These are phyloP conservation scores for Citeromyces nyonsensis DNA, from an alignment of 805 yeast species.

Conservation along the genomic window DNA sequence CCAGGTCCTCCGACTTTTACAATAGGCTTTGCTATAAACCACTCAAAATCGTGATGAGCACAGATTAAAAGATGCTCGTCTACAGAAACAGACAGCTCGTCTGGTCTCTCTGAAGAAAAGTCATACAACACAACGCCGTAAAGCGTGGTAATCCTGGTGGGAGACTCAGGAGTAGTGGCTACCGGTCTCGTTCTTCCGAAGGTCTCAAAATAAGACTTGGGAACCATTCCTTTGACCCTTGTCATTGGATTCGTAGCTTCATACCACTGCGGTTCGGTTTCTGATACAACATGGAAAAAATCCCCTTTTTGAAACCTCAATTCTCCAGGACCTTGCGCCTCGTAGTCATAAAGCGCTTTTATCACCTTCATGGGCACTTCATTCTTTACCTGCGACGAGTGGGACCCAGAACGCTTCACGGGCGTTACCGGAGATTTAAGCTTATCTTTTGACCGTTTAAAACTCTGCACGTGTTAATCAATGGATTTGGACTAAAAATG, in stretches of 20 bases:
- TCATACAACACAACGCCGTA: slow-evolving; percentile 82
- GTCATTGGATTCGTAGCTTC: slow-evolving; percentile 82
- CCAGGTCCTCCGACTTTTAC: slow-evolving; percentile 96
- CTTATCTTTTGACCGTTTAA: too few relatives aligned
- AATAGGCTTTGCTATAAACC: slow-evolving; percentile 96
- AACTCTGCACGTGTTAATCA: background rate
- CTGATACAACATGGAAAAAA: slow-evolving; percentile 67
- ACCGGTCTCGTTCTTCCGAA: slow-evolving; percentile 23
- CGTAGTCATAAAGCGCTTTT: slow-evolving; percentile 64
- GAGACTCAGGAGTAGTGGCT: slow-evolving; percentile 4
- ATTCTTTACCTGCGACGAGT: slow-evolving; percentile 12
- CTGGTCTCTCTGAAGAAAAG: slow-evolving; percentile 68
- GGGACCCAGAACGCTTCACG: slow-evolving; percentile 1
- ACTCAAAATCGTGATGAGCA: slow-evolving; percentile 92
- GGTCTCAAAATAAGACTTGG: slow-evolving; percentile 69
- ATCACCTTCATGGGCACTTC: slow-evolving; percentile 65
- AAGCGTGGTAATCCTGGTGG: slow-evolving; percentile 17
- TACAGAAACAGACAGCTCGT: slow-evolving; percentile 70
- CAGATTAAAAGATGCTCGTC: slow-evolving; percentile 89
- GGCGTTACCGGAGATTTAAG: too few relatives aligned
- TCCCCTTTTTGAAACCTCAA: slow-evolving; percentile 70
- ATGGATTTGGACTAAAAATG: background rate
- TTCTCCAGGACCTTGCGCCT: slow-evolving; percentile 71
- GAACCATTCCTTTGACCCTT: slow-evolving; percentile 72
- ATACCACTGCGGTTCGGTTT: slow-evolving; percentile 58